Base-by-base conservation (phyloP, 805 yeast species). In the Tetrapisispora namnaoensis region DNA sequence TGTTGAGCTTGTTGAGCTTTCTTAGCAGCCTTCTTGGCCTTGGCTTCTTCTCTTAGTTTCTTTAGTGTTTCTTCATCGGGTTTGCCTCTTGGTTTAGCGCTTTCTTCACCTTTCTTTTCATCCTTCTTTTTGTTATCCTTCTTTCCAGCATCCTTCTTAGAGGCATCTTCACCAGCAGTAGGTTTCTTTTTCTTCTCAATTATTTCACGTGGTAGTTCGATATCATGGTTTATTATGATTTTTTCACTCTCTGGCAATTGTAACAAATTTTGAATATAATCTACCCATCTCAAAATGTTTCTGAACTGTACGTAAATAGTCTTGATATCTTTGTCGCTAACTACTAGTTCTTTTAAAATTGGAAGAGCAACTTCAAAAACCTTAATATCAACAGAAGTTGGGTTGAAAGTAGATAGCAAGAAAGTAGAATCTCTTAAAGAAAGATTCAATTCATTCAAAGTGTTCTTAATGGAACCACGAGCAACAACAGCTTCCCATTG, bases 271-370 rank as follows among this genome's bases (percentile, higher is more conserved):
- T 93, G 98, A 51, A 93, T 70, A 57, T 86, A 77, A 60, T 90
- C 97, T 22, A 80, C 78, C 98, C 98, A 93, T 76, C 99, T 84
- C 52, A 88, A 70, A 51, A 91, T 74, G 68, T 91, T 97, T 76
- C 97, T 85, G 66, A 73, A 72, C 44, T 74, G 68, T 44, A 82
- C 80, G 55, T 81, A 69, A 38, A 81, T 78, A 35, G 77, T 80
- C 42, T 65, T 57, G 43, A 63, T 57, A 48, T 64, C 69, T 51
- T 66, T 65, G 13, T 66, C 67, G 27, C 78, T 67, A 11, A 78
- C 63, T 22, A 76, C 68, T 77, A 86, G 78, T 52, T 73, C 68
- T 47, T 72, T 70, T 37, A 84, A 79, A 37, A 78, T 52, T 44
- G 89, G 85, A 59, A 80, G 71, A 36, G 82, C 80, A 35, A 78